A percentile compares a stretch with the other conserved stretches of the same genome.
These are phyloP conservation scores for Phlebiopsis flavidoalba DNA, from an alignment of 768 basidiomycete species.

Conservation along the genomic window DNA sequence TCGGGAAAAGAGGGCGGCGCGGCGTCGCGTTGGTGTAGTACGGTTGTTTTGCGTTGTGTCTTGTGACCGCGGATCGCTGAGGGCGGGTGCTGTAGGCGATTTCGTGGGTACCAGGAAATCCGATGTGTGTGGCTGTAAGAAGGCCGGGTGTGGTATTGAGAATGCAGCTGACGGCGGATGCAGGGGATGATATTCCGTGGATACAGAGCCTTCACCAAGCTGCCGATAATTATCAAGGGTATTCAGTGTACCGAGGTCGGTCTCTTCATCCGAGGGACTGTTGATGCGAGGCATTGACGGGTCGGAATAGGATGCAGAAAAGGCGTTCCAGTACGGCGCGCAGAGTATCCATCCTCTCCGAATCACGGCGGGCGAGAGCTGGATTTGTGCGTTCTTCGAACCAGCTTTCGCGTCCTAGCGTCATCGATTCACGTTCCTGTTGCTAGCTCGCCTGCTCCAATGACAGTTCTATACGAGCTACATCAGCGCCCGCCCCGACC, in stretches of 20 bases:
- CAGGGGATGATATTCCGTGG: slow-evolving; percentile 34
- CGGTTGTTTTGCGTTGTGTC: neutral
- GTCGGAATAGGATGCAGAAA: slow-evolving; percentile 34
- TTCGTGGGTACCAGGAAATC: slow-evolving; percentile 27
- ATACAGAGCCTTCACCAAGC: slow-evolving; percentile 32
- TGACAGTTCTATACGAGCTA: slow-evolving; percentile 41
- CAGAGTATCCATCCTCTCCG: slow-evolving; percentile 41
- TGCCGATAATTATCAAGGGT: slow-evolving; percentile 41
- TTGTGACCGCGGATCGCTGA: neutral
- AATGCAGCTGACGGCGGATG: neutral
- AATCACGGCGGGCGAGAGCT: slow-evolving; percentile 47
- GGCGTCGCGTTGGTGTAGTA: slow-evolving; percentile 25
- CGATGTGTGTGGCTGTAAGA: slow-evolving; percentile 28
- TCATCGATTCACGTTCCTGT: neutral
- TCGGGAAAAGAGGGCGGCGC: slow-evolving; percentile 8
- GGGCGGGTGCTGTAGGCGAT: slow-evolving; percentile 18
- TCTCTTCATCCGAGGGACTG: neutral
- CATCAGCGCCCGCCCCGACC: slow-evolving; percentile 35
- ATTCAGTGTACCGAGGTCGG: slow-evolving; percentile 39
- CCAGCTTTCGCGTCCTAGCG: neutral
- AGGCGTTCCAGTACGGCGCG: slow-evolving; percentile 38
- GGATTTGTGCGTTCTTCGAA: slow-evolving; percentile 32
- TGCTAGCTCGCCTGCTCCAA: slow-evolving; percentile 34
- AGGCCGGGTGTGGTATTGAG: neutral
- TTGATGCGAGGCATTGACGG: neutral